Conservation (phyloP, 306 rosid genomes). For the Alnus glutinosa region DNA sequence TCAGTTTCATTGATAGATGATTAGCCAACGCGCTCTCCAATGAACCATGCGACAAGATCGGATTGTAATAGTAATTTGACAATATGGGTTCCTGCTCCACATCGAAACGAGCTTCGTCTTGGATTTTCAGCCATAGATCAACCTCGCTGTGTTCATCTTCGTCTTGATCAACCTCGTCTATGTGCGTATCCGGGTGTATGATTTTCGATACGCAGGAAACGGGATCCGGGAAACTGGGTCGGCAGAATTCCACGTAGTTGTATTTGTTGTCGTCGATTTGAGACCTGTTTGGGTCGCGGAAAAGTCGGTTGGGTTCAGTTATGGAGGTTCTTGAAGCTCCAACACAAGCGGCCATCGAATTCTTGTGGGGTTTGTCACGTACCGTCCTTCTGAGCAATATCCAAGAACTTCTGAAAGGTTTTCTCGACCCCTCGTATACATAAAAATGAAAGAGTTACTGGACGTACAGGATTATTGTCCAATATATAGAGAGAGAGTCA, state of each 20-base stretch:
- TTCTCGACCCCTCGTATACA: too few relatives aligned
- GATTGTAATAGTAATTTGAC: conserved; percentile 45
- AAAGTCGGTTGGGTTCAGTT: conserved; percentile 34
- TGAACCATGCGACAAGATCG: conserved; percentile 55
- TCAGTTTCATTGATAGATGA: conserved; percentile 56
- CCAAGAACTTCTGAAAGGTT: too few relatives aligned
- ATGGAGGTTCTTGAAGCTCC: conserved; percentile 25
- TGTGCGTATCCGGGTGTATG: conserved; percentile 25
- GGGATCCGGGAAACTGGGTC: conserved; percentile 37
- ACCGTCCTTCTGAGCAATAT: too few relatives aligned
- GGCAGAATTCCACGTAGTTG: conserved; percentile 33
- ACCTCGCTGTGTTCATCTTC: conserved; percentile 2
- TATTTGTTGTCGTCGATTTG: conserved; percentile 21
- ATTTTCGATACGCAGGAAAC: conserved; percentile 26
- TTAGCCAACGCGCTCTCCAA: conserved; percentile 59
- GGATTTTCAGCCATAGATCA: conserved; percentile 65
- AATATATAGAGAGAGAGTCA: too few relatives aligned
- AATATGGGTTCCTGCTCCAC: conserved; percentile 64
- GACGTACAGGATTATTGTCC: too few relatives aligned
- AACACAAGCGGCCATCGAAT: conserved; percentile 55
- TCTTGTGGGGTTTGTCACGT: conserved; percentile 1
- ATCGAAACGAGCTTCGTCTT: conserved; percentile 62
- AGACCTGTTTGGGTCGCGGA: conserved; percentile 44
- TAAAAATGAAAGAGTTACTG: too few relatives aligned
- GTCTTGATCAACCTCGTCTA: conserved; percentile 23